Percentiles rank a stretch among this genome's conserved stretches.
phyloP scores from a whole-genome alignment of 805 yeast species.

The Zygoascus flipseniorum region DNA sequence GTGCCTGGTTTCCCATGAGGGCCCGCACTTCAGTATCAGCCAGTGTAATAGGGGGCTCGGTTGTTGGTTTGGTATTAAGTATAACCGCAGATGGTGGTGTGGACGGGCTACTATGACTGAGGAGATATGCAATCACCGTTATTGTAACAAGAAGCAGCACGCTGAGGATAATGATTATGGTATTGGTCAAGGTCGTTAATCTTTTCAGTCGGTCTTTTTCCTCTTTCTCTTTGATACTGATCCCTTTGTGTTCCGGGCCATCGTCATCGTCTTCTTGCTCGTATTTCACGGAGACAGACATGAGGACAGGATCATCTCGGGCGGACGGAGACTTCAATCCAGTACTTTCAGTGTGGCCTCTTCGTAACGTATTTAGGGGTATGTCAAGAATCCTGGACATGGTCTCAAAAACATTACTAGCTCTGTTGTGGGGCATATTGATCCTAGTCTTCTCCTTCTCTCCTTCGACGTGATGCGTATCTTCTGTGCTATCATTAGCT shows the following conservation, averaged over 20 bases:
- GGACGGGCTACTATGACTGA: background rate
- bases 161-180: background rate
- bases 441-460: background rate
- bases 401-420: background rate
- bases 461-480: background rate
- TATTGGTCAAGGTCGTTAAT: background rate
- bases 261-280: background rate
- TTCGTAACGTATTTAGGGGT: background rate
- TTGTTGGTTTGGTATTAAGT: background rate
- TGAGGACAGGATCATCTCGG: background rate
- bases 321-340: background rate
- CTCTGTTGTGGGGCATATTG: background rate
- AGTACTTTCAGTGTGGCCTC: background rate
- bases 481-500: background rate
- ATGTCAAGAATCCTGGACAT: background rate
- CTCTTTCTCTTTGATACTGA: background rate
- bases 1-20: conserved; percentile 24
- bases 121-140: background rate
- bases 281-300: background rate
- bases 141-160: background rate
- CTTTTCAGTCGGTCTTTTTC: background rate
- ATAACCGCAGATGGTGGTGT: too few species aligned
- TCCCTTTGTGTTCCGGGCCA: background rate
- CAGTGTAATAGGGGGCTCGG: conserved; percentile 6
- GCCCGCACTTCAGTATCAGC: conserved; percentile 25